These are phyloP conservation scores for Fulvia fulva DNA, from an alignment of 2,329 filamentous ascomycete species.

Conservation along the genomic window DNA sequence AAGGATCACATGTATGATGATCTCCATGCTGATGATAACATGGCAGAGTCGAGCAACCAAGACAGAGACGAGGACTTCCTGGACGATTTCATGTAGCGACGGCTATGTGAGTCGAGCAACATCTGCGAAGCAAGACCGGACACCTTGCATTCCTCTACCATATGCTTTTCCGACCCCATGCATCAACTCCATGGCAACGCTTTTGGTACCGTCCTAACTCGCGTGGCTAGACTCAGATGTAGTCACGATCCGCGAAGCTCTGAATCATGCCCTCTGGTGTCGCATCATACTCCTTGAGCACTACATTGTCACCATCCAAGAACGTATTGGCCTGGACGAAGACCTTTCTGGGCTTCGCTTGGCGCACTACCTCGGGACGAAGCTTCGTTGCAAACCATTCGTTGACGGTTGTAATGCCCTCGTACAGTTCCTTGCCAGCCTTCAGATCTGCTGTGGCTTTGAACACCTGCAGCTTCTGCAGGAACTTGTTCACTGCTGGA, in stretches of 20 bases:
- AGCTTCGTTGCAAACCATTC: slow-evolving; percentile 82
- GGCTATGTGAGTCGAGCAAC: neutral
- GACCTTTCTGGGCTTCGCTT: slow-evolving; percentile 81
- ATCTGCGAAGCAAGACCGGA: neutral
- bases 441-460: slow-evolving; percentile 84
- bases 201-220: too few relatives aligned
- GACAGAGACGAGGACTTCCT: slow-evolving; percentile 72
- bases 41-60: slow-evolving; percentile 78
- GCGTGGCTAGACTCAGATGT: slow-evolving; percentile 28
- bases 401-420: slow-evolving; percentile 76
- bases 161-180: neutral
- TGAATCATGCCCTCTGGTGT: slow-evolving; percentile 75
- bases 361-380: slow-evolving; percentile 67
- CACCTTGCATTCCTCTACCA: too few relatives aligned
- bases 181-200: neutral
- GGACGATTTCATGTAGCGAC: slow-evolving; percentile 80
- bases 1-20: slow-evolving; percentile 99
- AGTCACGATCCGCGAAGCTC: slow-evolving; percentile 54
- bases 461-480: slow-evolving; percentile 89
- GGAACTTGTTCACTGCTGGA: slow-evolving; percentile 76
- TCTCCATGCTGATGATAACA: slow-evolving; percentile 76
- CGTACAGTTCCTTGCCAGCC: slow-evolving; percentile 73
- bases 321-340: slow-evolving; percentile 93
- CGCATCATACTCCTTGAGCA: slow-evolving; percentile 80
- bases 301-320: slow-evolving; percentile 62